Evolutionary conservation across 192 early-diverging fungal genomes (phyloP).

Genomic region (Chytriomyces sp.): DNA sequence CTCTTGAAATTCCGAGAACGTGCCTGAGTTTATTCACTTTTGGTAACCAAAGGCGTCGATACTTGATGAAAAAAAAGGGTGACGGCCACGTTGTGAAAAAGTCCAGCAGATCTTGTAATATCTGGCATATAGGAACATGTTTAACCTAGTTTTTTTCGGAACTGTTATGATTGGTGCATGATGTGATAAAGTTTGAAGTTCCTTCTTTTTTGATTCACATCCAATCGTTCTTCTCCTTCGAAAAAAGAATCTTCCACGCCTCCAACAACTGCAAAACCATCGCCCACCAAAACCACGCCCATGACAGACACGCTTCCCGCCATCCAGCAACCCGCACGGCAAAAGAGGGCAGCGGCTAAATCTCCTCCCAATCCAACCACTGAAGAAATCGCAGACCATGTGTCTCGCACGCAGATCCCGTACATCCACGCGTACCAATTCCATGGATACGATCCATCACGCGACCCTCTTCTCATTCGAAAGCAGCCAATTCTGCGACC

Average conservation of each 20-base stretch:
- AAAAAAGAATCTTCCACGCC: background rate
- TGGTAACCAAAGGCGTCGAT: background rate
- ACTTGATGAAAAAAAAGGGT: background rate
- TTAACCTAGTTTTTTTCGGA: background rate
- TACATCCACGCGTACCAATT: conserved; percentile 26
- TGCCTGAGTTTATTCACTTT: too few species aligned
- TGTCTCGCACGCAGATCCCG: conserved; percentile 5
- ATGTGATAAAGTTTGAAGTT: background rate
- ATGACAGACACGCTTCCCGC: background rate
- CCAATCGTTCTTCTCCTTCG: background rate
- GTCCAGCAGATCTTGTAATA: background rate
- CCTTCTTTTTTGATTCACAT: background rate
- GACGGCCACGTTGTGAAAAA: background rate
- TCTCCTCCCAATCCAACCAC: background rate
- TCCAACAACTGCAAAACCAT: background rate
- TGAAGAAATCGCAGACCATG: background rate
- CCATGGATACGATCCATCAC: conserved; percentile 30
- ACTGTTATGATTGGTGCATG: background rate
- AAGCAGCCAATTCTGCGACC: conserved; percentile 27
- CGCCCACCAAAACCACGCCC: too few species aligned
- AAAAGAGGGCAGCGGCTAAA: background rate
- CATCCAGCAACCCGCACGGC: background rate
- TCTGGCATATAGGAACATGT: background rate
- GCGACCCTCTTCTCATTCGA: conserved; percentile 23
- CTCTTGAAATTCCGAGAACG: too few species aligned